Conservation (phyloP, 2,329 filamentous ascomycete species). For the Purpureocillium lavendulum region DNA sequence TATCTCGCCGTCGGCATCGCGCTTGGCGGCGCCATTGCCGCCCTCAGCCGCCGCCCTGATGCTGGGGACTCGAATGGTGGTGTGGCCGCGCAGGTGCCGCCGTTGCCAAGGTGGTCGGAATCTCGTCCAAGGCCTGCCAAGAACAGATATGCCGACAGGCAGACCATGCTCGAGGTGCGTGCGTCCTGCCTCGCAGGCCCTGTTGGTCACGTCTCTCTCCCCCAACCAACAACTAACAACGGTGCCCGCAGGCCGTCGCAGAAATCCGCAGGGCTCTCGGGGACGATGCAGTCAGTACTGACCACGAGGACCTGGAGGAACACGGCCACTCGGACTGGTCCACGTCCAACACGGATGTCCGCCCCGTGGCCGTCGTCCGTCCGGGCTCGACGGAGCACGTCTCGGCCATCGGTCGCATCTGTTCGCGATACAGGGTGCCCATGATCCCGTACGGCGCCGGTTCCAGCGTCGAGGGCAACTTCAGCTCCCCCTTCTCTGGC, state of each 20-base stretch:
- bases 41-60: too few relatives aligned
- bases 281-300: slow-evolving; percentile 52
- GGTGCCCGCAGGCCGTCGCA: slow-evolving; percentile 8
- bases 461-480: slow-evolving; percentile 63
- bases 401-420: slow-evolving; percentile 52
- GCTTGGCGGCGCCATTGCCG: slow-evolving; percentile 1
- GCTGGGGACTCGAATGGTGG: too few relatives aligned
- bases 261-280: slow-evolving; percentile 24
- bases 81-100: too few relatives aligned
- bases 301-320: slow-evolving; percentile 52
- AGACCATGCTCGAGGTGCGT: slow-evolving; percentile 13
- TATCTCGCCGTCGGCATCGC: slow-evolving; percentile 2
- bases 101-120: too few relatives aligned
- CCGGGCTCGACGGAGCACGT: slow-evolving; percentile 58
- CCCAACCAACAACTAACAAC: too few relatives aligned
- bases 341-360: slow-evolving; percentile 53
- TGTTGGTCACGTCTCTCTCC: too few relatives aligned
- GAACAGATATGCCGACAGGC: slow-evolving; percentile 13
- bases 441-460: slow-evolving; percentile 72
- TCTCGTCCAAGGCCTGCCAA: not conserved
- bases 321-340: slow-evolving; percentile 68
- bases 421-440: slow-evolving; percentile 53
- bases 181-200: not conserved
- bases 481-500: slow-evolving; percentile 57
- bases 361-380: slow-evolving; percentile 58